Percentiles rank a stretch among this genome's conserved stretches.
Conservation (phyloP, 495 filamentous ascomycete genomes). For the Aspergillus cavernicola region DNA sequence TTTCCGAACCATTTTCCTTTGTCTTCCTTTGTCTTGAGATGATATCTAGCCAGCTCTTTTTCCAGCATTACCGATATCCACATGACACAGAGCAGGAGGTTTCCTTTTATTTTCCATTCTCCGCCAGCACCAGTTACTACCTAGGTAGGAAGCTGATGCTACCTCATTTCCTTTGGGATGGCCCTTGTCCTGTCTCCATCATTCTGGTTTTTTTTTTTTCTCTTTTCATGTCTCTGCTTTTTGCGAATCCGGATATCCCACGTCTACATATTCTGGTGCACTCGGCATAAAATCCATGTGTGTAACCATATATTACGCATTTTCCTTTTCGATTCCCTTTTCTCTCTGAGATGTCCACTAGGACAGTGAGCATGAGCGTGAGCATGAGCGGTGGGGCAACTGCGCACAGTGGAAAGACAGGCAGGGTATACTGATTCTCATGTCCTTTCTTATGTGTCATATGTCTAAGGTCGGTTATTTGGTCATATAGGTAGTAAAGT, state of each 20-base stretch:
- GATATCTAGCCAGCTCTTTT: constrained; percentile 43
- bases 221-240: constrained; percentile 25
- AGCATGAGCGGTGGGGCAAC: constrained; percentile 26
- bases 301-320: constrained; percentile 39
- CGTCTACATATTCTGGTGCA: constrained; percentile 27
- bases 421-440: no score
- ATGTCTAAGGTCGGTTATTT: no score
- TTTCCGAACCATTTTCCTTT: constrained; percentile 10
- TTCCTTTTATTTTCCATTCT: constrained; percentile 14
- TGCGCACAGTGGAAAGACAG: constrained; percentile 28
- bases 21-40: constrained; percentile 34
- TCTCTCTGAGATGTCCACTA: not conserved
- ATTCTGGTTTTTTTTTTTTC: constrained; percentile 10
- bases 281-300: constrained; percentile 28
- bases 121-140: constrained; percentile 9
- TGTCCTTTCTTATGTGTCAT: no score
- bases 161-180: constrained; percentile 7
- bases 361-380: no score
- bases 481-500: no score
- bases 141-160: not conserved
- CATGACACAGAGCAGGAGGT: constrained; percentile 37
- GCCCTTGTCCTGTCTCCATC: constrained; percentile 7
- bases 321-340: constrained; percentile 25
- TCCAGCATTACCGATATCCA: constrained; percentile 32
- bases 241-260: constrained; percentile 44